Evolutionary conservation across 495 filamentous ascomycete species (phyloP).

Genomic region (Talaromyces stipitatus): DNA sequence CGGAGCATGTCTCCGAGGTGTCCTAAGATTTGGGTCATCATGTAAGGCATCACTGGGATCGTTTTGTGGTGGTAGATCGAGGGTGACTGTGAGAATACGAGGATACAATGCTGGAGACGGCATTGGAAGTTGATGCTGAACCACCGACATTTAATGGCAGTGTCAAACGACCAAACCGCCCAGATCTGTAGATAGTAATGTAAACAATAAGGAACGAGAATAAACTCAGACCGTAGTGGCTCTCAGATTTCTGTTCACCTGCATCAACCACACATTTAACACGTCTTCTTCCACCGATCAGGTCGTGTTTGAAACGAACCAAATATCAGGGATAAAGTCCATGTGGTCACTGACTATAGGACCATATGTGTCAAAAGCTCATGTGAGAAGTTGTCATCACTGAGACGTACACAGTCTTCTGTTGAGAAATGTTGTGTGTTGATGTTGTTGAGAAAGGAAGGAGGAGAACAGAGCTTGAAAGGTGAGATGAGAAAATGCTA

Average conservation of each 20-base stretch:
- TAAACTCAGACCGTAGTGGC: conserved; percentile 6
- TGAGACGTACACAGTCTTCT: conserved; percentile 5
- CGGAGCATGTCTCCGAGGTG: conserved; percentile 29
- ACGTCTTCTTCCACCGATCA: conserved; percentile 8
- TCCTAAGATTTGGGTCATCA: conserved; percentile 23
- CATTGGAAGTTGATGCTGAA: background rate
- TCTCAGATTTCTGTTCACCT: conserved; percentile 29
- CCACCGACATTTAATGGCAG: background rate
- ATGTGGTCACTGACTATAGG: conserved; percentile 16
- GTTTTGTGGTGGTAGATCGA: background rate
- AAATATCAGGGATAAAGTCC: conserved; percentile 13
- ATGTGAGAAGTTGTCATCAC: conserved; percentile 5
- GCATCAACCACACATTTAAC: conserved; percentile 14
- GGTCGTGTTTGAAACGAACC: background rate
- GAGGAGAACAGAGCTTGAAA: background rate
- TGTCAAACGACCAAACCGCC: background rate
- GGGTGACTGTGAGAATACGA: background rate
- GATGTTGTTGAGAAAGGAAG: background rate
- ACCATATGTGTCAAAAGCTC: conserved; percentile 14
- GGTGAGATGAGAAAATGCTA: background rate
- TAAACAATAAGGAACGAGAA: background rate
- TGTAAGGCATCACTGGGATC: conserved; percentile 13
- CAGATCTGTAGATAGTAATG: background rate
- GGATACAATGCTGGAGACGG: background rate
- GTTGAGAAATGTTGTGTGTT: background rate